phyloP scores from a whole-genome alignment of 768 basidiomycete genomes.

The Mycena crocata region DNA sequence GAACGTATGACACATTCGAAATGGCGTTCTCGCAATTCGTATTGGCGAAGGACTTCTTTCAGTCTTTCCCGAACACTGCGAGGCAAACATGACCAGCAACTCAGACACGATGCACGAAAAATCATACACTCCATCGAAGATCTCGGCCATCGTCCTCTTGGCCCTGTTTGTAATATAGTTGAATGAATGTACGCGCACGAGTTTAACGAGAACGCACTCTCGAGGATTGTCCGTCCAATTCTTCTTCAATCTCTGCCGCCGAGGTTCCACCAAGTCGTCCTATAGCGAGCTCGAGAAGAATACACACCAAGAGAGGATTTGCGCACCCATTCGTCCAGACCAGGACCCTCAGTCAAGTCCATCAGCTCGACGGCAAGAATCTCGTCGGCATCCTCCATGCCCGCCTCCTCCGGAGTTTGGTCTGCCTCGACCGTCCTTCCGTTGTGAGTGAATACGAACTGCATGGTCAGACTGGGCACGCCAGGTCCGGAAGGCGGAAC shows the following conservation, averaged over 20 bases:
- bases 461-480: constrained; percentile 61
- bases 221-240: constrained; percentile 80
- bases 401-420: constrained; percentile 87
- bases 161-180: constrained; percentile 60
- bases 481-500: constrained; percentile 55
- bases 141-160: constrained; percentile 79
- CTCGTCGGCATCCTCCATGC: constrained; percentile 90
- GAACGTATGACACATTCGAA: constrained; percentile 94
- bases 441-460: constrained; percentile 88
- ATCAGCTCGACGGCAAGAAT: constrained; percentile 91
- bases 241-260: constrained; percentile 80
- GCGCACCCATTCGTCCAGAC: constrained; percentile 73
- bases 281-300: constrained; percentile 40
- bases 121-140: constrained; percentile 86
- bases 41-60: constrained; percentile 88
- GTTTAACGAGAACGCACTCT: constrained; percentile 63
- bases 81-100: constrained; percentile 20
- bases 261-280: constrained; percentile 75
- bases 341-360: constrained; percentile 83
- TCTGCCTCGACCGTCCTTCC: constrained; percentile 84
- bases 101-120: constrained; percentile 10
- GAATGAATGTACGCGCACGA: constrained; percentile 14
- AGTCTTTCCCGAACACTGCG: constrained; percentile 84
- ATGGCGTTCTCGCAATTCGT: constrained; percentile 91
- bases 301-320: background rate